Conservation (phyloP, 2,329 filamentous ascomycete genomes). For the Tolypocladium cylindrosporum region DNA sequence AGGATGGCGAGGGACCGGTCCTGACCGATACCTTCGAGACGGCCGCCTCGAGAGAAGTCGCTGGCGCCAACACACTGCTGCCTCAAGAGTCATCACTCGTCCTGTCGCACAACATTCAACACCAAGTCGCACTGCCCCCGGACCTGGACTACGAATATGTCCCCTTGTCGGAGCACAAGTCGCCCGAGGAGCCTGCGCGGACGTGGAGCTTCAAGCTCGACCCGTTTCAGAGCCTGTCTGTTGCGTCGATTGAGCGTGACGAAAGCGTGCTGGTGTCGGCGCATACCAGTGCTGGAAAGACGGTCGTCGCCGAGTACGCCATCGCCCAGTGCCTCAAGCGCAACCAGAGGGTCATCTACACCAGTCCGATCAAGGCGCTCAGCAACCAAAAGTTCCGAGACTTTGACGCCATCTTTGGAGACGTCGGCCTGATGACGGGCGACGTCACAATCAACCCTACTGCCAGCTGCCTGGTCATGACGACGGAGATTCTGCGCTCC, state of each 20-base stretch:
- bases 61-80: slow-evolving; percentile 61
- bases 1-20: slow-evolving; percentile 60
- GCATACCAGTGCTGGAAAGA: slow-evolving; percentile 96
- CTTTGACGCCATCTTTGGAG: slow-evolving; percentile 89
- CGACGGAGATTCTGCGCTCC: slow-evolving; percentile 95
- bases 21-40: slow-evolving; percentile 93
- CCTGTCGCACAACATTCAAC: slow-evolving; percentile 93
- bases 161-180: slow-evolving; percentile 87
- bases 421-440: slow-evolving; percentile 96
- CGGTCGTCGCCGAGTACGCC: slow-evolving; percentile 95
- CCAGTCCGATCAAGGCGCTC: slow-evolving; percentile 95
- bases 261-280: slow-evolving; percentile 96
- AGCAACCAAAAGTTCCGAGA: slow-evolving; percentile 99
- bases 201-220: slow-evolving; percentile 86
- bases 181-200: slow-evolving; percentile 77
- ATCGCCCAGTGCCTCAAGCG: slow-evolving; percentile 95
- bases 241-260: slow-evolving; percentile 88
- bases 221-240: slow-evolving; percentile 92
- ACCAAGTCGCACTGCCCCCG: slow-evolving; percentile 90
- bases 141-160: slow-evolving; percentile 91
- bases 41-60: slow-evolving; percentile 84
- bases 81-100: slow-evolving; percentile 63
- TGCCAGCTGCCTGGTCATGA: slow-evolving; percentile 97
- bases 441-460: slow-evolving; percentile 99
- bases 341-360: slow-evolving; percentile 98